Conservation (phyloP, 2,329 filamentous ascomycete species). For the Aspergillus sp. region DNA sequence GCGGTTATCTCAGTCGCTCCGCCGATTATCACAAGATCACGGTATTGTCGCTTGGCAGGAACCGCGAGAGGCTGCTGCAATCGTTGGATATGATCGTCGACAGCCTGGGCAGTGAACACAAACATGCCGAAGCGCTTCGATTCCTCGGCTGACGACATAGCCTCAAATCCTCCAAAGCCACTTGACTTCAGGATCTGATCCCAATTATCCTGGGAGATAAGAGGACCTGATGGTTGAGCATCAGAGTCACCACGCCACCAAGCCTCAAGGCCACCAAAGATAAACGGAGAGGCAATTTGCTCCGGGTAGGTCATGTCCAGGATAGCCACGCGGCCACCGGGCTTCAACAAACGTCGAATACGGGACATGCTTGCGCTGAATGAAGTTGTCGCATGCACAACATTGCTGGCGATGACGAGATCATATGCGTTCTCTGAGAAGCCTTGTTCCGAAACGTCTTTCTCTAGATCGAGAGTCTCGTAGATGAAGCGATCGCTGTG, state of each 20-base stretch:
- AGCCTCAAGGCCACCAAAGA: constrained; percentile 1
- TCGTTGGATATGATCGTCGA: neutral
- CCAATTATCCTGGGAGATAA: neutral
- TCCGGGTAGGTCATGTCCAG: neutral
- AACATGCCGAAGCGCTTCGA: neutral
- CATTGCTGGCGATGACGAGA: constrained; percentile 36
- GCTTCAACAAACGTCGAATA: constrained; percentile 19
- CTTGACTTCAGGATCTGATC: neutral
- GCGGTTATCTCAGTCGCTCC: neutral
- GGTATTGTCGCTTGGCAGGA: neutral
- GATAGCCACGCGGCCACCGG: constrained; percentile 6
- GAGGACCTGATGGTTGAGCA: neutral
- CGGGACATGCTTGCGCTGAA: constrained; percentile 30
- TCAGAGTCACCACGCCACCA: neutral
- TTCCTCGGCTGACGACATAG: neutral
- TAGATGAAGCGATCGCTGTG: constrained; percentile 16
- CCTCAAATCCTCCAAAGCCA: constrained; percentile 1
- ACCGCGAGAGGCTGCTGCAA: neutral
- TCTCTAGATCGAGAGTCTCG: constrained; percentile 31
- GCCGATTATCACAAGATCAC: neutral
- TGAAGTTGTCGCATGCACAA: constrained; percentile 37
- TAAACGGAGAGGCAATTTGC: neutral
- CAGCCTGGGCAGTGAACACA: neutral
- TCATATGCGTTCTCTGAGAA: constrained; percentile 33
- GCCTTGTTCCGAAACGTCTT: constrained; percentile 31